phyloP scores from a whole-genome alignment of 345 rosid species.

The Physaria fendleri region DNA sequence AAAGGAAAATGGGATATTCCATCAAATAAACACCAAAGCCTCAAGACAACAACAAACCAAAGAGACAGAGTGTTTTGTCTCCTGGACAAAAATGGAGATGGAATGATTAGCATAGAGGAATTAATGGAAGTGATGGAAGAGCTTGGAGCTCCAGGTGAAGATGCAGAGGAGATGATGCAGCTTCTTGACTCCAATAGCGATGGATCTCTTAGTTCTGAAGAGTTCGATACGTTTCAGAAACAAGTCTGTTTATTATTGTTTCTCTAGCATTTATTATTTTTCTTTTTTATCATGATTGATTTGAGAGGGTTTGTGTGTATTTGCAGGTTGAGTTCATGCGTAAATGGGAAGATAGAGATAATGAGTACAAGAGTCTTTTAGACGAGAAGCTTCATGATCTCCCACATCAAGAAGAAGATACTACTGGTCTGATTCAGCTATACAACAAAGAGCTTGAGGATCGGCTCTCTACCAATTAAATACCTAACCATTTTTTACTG shows the following conservation, averaged over 20 bases:
- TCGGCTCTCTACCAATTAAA: slow-evolving; percentile 39
- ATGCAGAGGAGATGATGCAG: slow-evolving; percentile 90
- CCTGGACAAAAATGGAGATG: slow-evolving; percentile 86
- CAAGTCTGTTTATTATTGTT: slow-evolving; percentile 41
- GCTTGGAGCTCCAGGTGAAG: slow-evolving; percentile 92
- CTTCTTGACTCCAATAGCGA: slow-evolving; percentile 91
- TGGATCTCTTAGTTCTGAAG: slow-evolving; percentile 89
- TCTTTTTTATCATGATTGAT: background rate
- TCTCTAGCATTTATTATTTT: no score
- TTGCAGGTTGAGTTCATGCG: slow-evolving; percentile 71
- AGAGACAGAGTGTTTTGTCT: slow-evolving; percentile 67
- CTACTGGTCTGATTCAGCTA: slow-evolving; percentile 50
- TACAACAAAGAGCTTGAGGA: slow-evolving; percentile 55
- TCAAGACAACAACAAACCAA: slow-evolving; percentile 40
- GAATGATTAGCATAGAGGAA: slow-evolving; percentile 92
- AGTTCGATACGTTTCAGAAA: slow-evolving; percentile 72
- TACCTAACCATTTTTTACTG: slow-evolving; percentile 2
- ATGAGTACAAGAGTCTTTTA: slow-evolving; percentile 43
- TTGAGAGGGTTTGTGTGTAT: background rate
- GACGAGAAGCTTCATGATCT: slow-evolving; percentile 59
- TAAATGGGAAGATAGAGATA: slow-evolving; percentile 62
- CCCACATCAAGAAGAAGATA: slow-evolving; percentile 26
- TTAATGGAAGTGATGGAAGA: slow-evolving; percentile 96
- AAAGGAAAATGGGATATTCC: slow-evolving; percentile 80
- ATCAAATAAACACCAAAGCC: slow-evolving; percentile 40